phyloP scores from a whole-genome alignment of 2,329 filamentous ascomycete species.

The Verticillium nonalfalfae region DNA sequence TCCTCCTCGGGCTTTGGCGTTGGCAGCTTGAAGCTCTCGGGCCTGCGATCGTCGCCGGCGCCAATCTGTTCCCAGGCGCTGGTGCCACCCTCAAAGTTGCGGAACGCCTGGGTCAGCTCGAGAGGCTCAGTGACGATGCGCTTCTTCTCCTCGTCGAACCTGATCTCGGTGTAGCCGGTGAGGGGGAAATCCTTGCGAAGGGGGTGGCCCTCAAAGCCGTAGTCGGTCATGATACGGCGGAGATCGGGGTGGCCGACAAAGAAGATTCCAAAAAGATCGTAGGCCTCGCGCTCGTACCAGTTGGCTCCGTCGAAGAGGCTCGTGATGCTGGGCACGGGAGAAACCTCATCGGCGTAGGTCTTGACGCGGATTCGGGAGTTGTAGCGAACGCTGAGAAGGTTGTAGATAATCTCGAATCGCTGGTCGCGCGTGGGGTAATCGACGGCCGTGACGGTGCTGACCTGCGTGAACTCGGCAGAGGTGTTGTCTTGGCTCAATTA shows the following conservation, averaged over 20 bases:
- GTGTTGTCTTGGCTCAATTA: constrained; percentile 65
- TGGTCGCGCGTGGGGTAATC: constrained; percentile 94
- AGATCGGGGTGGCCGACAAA: constrained; percentile 93
- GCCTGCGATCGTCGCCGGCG: constrained; percentile 68
- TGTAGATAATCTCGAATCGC: constrained; percentile 97
- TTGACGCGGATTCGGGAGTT: constrained; percentile 97
- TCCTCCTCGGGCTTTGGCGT: constrained; percentile 93
- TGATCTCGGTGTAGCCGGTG: constrained; percentile 95
- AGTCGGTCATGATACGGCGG: constrained; percentile 97
- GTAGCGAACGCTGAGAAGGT: constrained; percentile 89
- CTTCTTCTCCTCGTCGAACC: constrained; percentile 99
- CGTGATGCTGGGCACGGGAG: constrained; percentile 84
- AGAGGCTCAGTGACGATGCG: constrained; percentile 96
- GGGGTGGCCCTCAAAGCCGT: constrained; percentile 97
- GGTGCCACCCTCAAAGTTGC: constrained; percentile 91
- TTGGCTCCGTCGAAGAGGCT: constrained; percentile 89
- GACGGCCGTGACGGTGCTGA: constrained; percentile 87
- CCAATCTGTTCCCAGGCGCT: constrained; percentile 63
- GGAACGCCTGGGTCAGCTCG: constrained; percentile 95
- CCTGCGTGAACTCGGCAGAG: constrained; percentile 89
- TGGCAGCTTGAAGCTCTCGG: constrained; percentile 87
- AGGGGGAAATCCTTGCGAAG: constrained; percentile 96
- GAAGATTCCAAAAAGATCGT: constrained; percentile 96
- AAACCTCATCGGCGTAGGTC: constrained; percentile 96
- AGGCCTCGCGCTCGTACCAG: constrained; percentile 98